phyloP scores from a whole-genome alignment of 495 filamentous ascomycete genomes.

The Xylaria sp. region DNA sequence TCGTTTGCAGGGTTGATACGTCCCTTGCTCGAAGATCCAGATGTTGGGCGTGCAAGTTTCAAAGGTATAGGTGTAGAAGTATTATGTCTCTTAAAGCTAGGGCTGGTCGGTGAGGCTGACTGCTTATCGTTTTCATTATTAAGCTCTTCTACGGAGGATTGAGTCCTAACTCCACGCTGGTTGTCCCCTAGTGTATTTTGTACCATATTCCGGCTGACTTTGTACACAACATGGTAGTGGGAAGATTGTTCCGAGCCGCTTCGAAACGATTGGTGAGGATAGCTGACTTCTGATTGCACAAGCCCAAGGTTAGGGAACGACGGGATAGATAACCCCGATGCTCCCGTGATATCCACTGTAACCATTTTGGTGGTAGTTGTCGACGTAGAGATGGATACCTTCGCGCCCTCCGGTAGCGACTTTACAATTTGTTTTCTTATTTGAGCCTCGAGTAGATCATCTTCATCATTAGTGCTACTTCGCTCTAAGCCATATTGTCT shows the following conservation, averaged over 20 bases:
- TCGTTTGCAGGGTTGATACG: conserved; percentile 19
- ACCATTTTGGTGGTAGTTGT: conserved; percentile 71
- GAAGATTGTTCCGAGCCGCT: conserved; percentile 27
- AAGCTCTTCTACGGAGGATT: conserved; percentile 42
- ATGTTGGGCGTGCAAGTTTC: conserved; percentile 33
- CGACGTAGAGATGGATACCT: conserved; percentile 70
- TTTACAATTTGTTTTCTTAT: conserved; percentile 55
- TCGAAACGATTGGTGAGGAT: conserved; percentile 23
- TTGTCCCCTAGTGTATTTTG: conserved; percentile 28
- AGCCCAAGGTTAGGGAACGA: conserved; percentile 73
- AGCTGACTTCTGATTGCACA: conserved; percentile 57
- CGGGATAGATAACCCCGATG: conserved; percentile 62
- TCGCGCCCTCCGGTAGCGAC: conserved; percentile 54
- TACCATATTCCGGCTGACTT: conserved; percentile 48
- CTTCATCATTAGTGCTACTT: conserved; percentile 45
- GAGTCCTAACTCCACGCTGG: neutral
- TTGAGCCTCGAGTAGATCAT: conserved; percentile 48
- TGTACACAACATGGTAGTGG: conserved; percentile 52
- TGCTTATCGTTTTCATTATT: conserved; percentile 43
- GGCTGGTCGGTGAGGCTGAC: conserved; percentile 24
- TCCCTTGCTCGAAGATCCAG: conserved; percentile 31
- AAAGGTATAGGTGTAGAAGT: conserved; percentile 37
- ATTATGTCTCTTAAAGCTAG: conserved; percentile 22
- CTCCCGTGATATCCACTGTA: conserved; percentile 73
- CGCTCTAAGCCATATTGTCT: conserved; percentile 48